Evolutionary conservation across 2,329 filamentous ascomycete species (phyloP).

Genomic region (Penicillium sp.): DNA sequence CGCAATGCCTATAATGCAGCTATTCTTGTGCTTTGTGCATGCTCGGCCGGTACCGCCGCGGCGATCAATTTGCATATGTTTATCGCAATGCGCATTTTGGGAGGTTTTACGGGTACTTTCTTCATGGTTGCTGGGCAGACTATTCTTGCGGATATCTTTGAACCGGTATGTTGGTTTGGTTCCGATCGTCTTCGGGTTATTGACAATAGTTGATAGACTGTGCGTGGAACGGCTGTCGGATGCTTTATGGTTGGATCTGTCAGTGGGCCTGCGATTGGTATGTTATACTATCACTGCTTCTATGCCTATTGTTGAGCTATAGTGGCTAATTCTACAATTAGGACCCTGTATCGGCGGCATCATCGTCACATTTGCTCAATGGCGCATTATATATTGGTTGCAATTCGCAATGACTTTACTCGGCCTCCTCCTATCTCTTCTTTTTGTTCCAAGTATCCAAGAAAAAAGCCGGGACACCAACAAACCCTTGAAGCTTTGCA

Average conservation of each 20-base stretch:
- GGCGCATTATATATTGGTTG: conserved; percentile 76
- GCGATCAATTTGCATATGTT: conserved; percentile 35
- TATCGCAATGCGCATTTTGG: conserved; percentile 35
- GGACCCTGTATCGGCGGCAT: conserved; percentile 66
- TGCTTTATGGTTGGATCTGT: conserved; percentile 46
- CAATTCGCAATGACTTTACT: conserved; percentile 66
- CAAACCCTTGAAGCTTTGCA: conserved; percentile 44
- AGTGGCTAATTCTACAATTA: conserved; percentile 12
- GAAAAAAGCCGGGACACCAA: conserved; percentile 54
- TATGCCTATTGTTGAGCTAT: no score
- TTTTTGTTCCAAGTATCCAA: conserved; percentile 67
- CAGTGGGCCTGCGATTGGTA: conserved; percentile 44
- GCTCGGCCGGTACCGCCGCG: conserved; percentile 33
- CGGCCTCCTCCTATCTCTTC: conserved; percentile 58
- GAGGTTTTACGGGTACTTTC: conserved; percentile 38
- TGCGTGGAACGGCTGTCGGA: conserved; percentile 45
- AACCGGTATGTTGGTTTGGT: conserved; percentile 27
- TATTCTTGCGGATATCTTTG: conserved; percentile 40
- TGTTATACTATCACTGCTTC: not conserved
- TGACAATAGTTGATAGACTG: conserved; percentile 23
- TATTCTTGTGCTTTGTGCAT: conserved; percentile 32
- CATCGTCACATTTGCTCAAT: conserved; percentile 70
- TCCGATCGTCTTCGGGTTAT: not conserved
- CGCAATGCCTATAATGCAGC: conserved; percentile 34
- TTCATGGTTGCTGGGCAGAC: conserved; percentile 43